Percentiles rank a stretch among this genome's conserved stretches.
Evolutionary conservation across 2,329 filamentous ascomycete species (phyloP).

Genomic region (Ophiobolus disseminans): DNA sequence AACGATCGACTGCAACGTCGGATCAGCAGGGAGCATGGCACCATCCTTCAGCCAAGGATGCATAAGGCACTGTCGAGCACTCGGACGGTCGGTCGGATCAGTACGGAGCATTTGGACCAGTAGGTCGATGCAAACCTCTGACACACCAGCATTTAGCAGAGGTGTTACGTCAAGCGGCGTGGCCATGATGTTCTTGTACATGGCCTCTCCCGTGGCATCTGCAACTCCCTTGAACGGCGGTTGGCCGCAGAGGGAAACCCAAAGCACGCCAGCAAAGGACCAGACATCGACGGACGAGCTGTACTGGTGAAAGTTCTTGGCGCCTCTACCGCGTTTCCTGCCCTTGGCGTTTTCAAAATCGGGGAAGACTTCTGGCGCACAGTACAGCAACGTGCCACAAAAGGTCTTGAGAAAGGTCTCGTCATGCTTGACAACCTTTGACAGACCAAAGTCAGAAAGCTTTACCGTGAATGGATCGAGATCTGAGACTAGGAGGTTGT

Average conservation of each 20-base stretch:
- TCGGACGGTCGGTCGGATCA: slow-evolving; percentile 79
- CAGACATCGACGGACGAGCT: slow-evolving; percentile 93
- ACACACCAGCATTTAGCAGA: slow-evolving; percentile 66
- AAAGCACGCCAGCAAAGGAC: slow-evolving; percentile 93
- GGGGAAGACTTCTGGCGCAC: slow-evolving; percentile 94
- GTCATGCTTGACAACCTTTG: slow-evolving; percentile 88
- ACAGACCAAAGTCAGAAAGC: slow-evolving; percentile 94
- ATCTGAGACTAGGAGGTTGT: slow-evolving; percentile 89
- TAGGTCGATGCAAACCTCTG: slow-evolving; percentile 74
- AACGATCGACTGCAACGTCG: slow-evolving; percentile 49
- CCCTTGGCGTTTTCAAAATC: slow-evolving; percentile 72
- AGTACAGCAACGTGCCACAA: slow-evolving; percentile 94
- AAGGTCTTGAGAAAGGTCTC: slow-evolving; percentile 96
- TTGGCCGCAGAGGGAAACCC: slow-evolving; percentile 78
- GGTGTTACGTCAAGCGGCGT: slow-evolving; percentile 71
- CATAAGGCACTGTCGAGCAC: slow-evolving; percentile 70
- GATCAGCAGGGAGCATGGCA: slow-evolving; percentile 46
- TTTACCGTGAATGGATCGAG: slow-evolving; percentile 81
- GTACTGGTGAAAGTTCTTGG: slow-evolving; percentile 68
- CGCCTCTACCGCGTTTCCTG: slow-evolving; percentile 67
- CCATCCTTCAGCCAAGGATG: slow-evolving; percentile 76
- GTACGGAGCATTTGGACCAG: slow-evolving; percentile 79
- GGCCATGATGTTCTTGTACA: slow-evolving; percentile 88
- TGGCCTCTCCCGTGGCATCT: slow-evolving; percentile 77
- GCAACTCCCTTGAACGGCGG: slow-evolving; percentile 83